These are phyloP conservation scores for Exophiala mesophila DNA, from an alignment of 2,329 filamentous ascomycete genomes.

Conservation along the genomic window DNA sequence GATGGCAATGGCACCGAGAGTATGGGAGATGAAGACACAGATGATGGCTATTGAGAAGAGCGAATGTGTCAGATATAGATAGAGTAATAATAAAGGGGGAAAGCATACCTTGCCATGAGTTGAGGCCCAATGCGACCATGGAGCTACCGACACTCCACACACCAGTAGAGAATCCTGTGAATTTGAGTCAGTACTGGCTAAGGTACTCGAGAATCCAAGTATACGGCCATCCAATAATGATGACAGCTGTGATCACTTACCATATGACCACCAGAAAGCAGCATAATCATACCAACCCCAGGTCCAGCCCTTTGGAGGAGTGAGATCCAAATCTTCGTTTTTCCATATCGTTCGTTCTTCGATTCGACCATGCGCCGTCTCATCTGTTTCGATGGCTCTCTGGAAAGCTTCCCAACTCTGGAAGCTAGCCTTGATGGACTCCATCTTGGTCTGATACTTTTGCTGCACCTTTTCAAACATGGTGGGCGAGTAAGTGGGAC, in stretches of 20 bases:
- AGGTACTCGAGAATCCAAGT: too few relatives aligned
- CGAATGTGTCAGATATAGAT: too few relatives aligned
- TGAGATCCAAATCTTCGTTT: constrained; percentile 19
- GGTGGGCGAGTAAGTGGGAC: too few relatives aligned
- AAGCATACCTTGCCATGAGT: too few relatives aligned
- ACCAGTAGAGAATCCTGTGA: constrained; percentile 14
- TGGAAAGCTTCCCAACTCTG: constrained; percentile 13
- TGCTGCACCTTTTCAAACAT: constrained; percentile 1
- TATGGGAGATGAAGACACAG: too few relatives aligned
- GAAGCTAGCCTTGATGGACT: constrained; percentile 9
- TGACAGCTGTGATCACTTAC: too few relatives aligned
- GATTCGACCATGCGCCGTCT: neutral
- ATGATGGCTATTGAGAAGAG: too few relatives aligned
- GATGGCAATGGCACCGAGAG: constrained; percentile 11
- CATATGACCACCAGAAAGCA: constrained; percentile 16
- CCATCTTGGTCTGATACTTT: constrained; percentile 4
- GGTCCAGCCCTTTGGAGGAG: constrained; percentile 6
- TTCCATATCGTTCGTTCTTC: constrained; percentile 12
- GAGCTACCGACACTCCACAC: constrained; percentile 10
- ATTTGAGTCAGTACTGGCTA: too few relatives aligned
- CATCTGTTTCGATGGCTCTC: constrained; percentile 10
- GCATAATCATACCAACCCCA: constrained; percentile 19
- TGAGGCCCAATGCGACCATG: constrained; percentile 10
- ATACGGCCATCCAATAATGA: too few relatives aligned
- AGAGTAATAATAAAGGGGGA: too few relatives aligned